Conservation (phyloP, 2,329 filamentous ascomycete genomes). For the Paracoccidioides lutzii region DNA sequence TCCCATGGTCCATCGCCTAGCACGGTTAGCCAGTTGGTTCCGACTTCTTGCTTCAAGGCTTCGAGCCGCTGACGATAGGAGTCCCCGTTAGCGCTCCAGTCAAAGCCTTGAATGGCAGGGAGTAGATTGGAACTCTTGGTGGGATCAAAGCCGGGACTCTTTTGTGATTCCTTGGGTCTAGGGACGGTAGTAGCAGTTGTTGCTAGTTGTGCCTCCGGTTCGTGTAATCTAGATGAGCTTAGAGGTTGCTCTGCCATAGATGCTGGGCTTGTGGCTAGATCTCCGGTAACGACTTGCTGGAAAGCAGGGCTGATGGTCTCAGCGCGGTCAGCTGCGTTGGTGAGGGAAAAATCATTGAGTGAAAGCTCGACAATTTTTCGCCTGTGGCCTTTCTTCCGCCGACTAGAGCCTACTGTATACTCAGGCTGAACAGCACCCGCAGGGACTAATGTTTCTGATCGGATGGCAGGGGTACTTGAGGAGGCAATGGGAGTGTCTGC, state of each 20-base stretch:
- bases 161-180: conserved; percentile 1
- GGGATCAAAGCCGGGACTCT: background rate
- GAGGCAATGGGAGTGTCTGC: conserved; percentile 4
- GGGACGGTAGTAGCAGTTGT: background rate
- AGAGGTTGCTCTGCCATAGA: background rate
- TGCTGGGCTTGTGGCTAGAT: background rate
- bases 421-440: conserved; percentile 15
- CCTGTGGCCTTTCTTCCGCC: conserved; percentile 39
- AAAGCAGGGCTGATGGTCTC: background rate
- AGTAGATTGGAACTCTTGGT: conserved; percentile 12
- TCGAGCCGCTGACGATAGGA: conserved; percentile 82
- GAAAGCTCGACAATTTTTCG: conserved; percentile 47
- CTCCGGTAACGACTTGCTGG: background rate
- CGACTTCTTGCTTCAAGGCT: conserved; percentile 69
- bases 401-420: conserved; percentile 21
- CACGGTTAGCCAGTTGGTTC: conserved; percentile 74
- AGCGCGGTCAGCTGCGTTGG: background rate
- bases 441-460: conserved; percentile 3
- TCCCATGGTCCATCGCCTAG: conserved; percentile 62
- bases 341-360: conserved; percentile 24
- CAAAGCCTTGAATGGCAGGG: conserved; percentile 16
- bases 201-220: background rate
- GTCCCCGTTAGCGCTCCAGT: conserved; percentile 47
- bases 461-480: conserved; percentile 5
- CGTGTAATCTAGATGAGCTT: background rate